Percentiles rank a stretch among this genome's conserved stretches.
Conservation (phyloP, 2,329 filamentous ascomycete genomes). For the Fusarium neocosmosporiellum region DNA sequence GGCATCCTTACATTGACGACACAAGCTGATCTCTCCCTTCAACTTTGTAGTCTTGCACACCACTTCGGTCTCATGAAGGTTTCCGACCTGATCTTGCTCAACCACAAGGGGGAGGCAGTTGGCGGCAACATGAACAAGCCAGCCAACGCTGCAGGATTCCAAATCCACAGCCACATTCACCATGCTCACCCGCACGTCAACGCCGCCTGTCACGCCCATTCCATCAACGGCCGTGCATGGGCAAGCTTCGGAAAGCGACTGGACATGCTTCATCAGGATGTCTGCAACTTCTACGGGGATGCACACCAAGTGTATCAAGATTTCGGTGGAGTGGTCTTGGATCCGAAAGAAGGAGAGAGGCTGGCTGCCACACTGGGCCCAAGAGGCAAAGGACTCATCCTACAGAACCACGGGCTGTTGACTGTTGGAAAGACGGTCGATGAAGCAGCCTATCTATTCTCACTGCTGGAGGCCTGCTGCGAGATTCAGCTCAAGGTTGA, state of each 20-base stretch:
- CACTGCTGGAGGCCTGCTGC: background rate
- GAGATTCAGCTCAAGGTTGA: background rate
- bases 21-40: background rate
- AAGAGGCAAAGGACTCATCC: slow-evolving; percentile 69
- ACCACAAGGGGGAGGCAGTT: background rate
- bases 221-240: slow-evolving; percentile 75
- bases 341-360: slow-evolving; percentile 23
- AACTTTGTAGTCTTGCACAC: background rate
- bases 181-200: slow-evolving; percentile 37
- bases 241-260: slow-evolving; percentile 71
- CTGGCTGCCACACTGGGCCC: slow-evolving; percentile 64
- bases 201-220: slow-evolving; percentile 77
- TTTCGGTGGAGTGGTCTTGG: slow-evolving; percentile 52
- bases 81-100: background rate
- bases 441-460: slow-evolving; percentile 79
- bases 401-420: slow-evolving; percentile 78
- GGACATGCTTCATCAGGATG: slow-evolving; percentile 78
- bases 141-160: background rate
- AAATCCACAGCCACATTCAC: background rate
- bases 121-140: background rate
- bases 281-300: slow-evolving; percentile 70
- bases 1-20: background rate
- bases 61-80: background rate
- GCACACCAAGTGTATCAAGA: slow-evolving; percentile 68
- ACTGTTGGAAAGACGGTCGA: slow-evolving; percentile 79